phyloP scores from a whole-genome alignment of 1,284 basidiomycete genomes.

The Xerocomus nothofagi region DNA sequence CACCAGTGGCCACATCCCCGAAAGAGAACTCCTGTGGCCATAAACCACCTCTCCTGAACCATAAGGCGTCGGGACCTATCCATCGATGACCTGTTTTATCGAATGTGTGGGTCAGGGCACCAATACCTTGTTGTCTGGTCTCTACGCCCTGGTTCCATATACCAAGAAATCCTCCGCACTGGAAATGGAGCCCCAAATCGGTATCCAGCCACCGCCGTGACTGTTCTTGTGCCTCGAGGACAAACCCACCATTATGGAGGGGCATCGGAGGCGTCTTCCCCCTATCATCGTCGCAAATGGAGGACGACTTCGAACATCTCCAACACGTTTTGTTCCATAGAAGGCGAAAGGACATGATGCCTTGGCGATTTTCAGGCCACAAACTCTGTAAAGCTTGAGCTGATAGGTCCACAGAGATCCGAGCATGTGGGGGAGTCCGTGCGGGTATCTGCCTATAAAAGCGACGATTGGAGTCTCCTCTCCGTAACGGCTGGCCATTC shows the following conservation, averaged over 20 bases:
- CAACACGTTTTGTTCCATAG: background rate
- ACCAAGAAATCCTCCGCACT: background rate
- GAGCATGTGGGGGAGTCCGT: background rate
- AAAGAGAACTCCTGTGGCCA: conserved; percentile 15
- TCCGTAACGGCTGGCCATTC: conserved; percentile 3
- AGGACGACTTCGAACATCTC: background rate
- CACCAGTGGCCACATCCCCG: conserved; percentile 13
- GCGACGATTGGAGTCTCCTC: background rate
- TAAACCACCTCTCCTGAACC: conserved; percentile 10
- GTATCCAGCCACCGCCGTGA: background rate
- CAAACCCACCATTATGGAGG: conserved; percentile 3
- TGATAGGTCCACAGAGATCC: conserved; percentile 9
- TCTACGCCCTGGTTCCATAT: conserved; percentile 3
- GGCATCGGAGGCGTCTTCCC: background rate
- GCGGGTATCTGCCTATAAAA: conserved; percentile 12
- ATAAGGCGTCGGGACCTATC: conserved; percentile 5
- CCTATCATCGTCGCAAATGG: conserved; percentile 3
- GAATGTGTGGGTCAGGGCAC: conserved; percentile 8
- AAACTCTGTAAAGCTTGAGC: background rate
- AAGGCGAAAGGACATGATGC: background rate
- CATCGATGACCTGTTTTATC: conserved; percentile 7
- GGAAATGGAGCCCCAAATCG: conserved; percentile 4
- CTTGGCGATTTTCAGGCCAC: background rate
- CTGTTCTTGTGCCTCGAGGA: conserved; percentile 5
- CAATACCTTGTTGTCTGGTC: conserved; percentile 1